Evolutionary conservation across 2,329 filamentous ascomycete species (phyloP).

Genomic region (Colletotrichum eleusines): DNA sequence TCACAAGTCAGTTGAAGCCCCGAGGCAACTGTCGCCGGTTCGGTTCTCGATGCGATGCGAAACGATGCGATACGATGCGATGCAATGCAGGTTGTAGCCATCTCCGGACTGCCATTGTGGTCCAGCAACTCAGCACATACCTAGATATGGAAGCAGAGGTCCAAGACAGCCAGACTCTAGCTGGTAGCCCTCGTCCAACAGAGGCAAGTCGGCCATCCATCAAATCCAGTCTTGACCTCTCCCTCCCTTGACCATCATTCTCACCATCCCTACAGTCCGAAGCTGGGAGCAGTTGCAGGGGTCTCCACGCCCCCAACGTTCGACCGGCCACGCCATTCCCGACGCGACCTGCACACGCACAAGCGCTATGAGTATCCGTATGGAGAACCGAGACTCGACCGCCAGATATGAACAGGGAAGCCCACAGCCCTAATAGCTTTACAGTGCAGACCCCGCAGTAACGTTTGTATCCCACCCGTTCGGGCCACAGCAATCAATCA

Average conservation of each 20-base stretch:
- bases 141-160: background rate
- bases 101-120: too few relatives aligned
- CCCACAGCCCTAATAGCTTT: constrained; percentile 1
- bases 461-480: constrained; percentile 26
- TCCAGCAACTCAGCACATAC: background rate
- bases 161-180: background rate
- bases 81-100: background rate
- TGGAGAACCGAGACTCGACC: background rate
- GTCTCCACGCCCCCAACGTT: constrained; percentile 12
- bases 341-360: background rate
- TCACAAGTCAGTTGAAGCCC: background rate
- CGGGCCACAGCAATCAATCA: constrained; percentile 16
- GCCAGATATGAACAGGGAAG: background rate
- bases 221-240: background rate
- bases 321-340: constrained; percentile 20
- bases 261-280: background rate
- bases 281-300: constrained; percentile 17
- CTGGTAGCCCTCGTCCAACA: background rate
- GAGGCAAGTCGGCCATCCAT: background rate
- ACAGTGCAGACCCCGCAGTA: background rate
- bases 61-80: background rate
- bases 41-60: background rate
- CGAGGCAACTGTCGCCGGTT: constrained; percentile 15
- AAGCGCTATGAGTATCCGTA: background rate
- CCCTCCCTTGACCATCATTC: too few relatives aligned